Evolutionary conservation across 2,329 filamentous ascomycete species (phyloP), one percentile per base, ranked within the genome.

Genomic region (Alternaria ethzedia): DNA sequence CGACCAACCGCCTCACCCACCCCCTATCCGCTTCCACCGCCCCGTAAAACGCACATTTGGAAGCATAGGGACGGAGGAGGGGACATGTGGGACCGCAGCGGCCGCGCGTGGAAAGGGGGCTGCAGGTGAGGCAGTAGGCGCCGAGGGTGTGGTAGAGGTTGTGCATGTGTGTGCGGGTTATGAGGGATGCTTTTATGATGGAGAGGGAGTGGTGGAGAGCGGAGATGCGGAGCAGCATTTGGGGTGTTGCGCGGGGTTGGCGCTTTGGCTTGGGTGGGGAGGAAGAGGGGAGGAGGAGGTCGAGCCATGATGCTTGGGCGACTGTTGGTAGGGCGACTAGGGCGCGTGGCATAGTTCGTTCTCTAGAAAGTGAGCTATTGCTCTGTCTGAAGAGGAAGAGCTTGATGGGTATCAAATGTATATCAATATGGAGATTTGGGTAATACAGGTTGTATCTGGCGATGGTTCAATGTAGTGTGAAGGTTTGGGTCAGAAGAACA

Each of bases 11-110:
- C 13, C 25, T 30, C 23, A 21, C 25, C 54, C 25, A 28, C 6
- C 26, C 23, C 3, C 2, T 20, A 25, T 56, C 43, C 10, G 25
- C 21, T n/a, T 56, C 43, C 6, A 21, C 21, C 2, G 25, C n/a
- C 4, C 25, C 13, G 41, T 9, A 12, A 23, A 56, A 56, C 8
- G 25, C 36, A 20, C 41, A 12, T 9, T 13, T 11, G n/a, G 20
- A n/a, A 15, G 25, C 1, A 5, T 46, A 5, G 4, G 49, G 56
- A 3, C 44, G 44, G 1, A 59, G 30, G 2, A 63, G 44, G 6
- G 60, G 20, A 4, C 60, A 63, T 9, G 44, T 59, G 15, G 44
- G 45, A 15, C 47, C 50, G 10, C 60, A 63, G 10, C 20, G 5
- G 1, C 59, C 54, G 2, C 26, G 8, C 2, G 21, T 11, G n/a